A percentile compares a stretch with the other conserved stretches of the same genome.
Evolutionary conservation across 768 basidiomycete genomes (phyloP).

Genomic region (Amanita rubescens): DNA sequence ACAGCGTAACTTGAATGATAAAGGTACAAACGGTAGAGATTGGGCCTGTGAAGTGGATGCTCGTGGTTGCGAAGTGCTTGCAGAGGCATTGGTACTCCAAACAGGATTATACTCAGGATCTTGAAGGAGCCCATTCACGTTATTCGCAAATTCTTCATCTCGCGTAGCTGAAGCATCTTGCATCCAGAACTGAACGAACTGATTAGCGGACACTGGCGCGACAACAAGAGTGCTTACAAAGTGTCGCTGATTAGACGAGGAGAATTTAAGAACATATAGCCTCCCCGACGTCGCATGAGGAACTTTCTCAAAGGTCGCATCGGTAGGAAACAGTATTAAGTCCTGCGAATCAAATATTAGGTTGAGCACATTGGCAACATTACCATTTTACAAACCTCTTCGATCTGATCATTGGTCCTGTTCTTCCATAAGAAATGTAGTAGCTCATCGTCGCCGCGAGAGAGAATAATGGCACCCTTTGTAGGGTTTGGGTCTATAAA

Average conservation of each 20-base stretch:
- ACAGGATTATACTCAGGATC: constrained; percentile 56
- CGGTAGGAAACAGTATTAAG: constrained; percentile 79
- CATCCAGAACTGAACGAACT: constrained; percentile 68
- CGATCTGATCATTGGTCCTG: constrained; percentile 47
- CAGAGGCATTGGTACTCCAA: constrained; percentile 39
- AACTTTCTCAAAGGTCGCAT: constrained; percentile 77
- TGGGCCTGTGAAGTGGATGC: constrained; percentile 33
- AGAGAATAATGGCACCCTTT: constrained; percentile 68
- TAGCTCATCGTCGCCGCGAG: constrained; percentile 66
- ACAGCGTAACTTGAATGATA: not conserved
- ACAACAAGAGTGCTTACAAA: constrained; percentile 52
- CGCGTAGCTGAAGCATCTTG: constrained; percentile 67
- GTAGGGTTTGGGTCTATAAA: constrained; percentile 57
- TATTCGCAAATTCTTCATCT: constrained; percentile 66
- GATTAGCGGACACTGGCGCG: constrained; percentile 2
- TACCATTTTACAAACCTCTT: constrained; percentile 47
- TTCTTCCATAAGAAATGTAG: constrained; percentile 80
- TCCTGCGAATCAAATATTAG: constrained; percentile 41
- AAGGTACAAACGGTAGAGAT: constrained; percentile 27
- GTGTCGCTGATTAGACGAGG: constrained; percentile 81
- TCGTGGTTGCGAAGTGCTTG: constrained; percentile 34
- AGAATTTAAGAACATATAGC: constrained; percentile 86
- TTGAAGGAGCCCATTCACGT: constrained; percentile 63
- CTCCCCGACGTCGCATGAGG: constrained; percentile 55
- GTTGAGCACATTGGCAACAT: not conserved